Conservation (phyloP, 176 grass and related monocot genomes). For the Dactylis glomerata region DNA sequence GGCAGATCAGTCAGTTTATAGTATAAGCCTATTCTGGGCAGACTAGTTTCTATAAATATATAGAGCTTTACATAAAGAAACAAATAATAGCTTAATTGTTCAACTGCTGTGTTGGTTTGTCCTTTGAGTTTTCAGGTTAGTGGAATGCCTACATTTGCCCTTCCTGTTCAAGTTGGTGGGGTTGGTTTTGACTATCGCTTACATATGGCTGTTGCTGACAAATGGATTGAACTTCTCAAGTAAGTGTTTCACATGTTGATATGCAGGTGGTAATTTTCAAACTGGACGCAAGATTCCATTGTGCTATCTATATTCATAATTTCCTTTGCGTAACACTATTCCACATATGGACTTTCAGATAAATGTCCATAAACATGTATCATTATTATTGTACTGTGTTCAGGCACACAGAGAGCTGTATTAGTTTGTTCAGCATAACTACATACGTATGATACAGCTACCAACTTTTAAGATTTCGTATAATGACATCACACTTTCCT, state of each 20-base stretch:
- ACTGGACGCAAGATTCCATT: background rate
- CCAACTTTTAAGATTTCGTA: background rate
- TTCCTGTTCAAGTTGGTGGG: slow-evolving; percentile 86
- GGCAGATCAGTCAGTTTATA: background rate
- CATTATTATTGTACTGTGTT: background rate
- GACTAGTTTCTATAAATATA: background rate
- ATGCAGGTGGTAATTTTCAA: background rate
- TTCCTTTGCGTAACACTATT: background rate
- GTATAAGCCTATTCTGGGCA: background rate
- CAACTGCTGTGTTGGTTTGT: background rate
- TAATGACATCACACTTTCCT: background rate
- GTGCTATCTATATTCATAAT: background rate
- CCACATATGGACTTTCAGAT: background rate
- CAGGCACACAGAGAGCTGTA: background rate
- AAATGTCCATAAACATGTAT: background rate
- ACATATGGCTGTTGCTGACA: slow-evolving; percentile 89
- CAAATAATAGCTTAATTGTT: background rate
- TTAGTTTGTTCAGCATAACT: background rate
- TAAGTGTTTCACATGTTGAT: slow-evolving; percentile 42
- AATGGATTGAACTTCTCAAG: slow-evolving; percentile 98
- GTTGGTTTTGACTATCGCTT: slow-evolving; percentile 94
- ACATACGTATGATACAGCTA: background rate
- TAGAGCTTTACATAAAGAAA: background rate
- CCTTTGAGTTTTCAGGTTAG: slow-evolving; percentile 59
- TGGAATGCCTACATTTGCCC: slow-evolving; percentile 88